phyloP scores from a whole-genome alignment of 2,329 filamentous ascomycete genomes.

The Penicillium thymicola region DNA sequence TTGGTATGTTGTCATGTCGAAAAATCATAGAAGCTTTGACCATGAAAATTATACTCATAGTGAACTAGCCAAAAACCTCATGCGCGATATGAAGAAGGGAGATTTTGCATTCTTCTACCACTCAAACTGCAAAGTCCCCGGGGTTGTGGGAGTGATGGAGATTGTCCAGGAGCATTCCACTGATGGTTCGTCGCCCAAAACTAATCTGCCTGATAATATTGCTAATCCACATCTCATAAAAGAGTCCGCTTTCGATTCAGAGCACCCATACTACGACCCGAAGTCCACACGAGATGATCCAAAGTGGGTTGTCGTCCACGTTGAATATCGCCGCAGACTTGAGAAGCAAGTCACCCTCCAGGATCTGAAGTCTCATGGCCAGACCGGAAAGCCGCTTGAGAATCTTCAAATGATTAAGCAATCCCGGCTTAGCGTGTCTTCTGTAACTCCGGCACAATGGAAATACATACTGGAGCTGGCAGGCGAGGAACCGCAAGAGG shows the following conservation, averaged over 20 bases:
- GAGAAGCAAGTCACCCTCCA: conserved; percentile 65
- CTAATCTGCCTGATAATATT: background rate
- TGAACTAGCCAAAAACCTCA: conserved; percentile 71
- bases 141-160: conserved; percentile 83
- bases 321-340: conserved; percentile 83
- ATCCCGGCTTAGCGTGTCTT: conserved; percentile 72
- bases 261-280: conserved; percentile 78
- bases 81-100: conserved; percentile 84
- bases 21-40: background rate
- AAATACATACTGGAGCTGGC: conserved; percentile 46
- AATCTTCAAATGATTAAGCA: conserved; percentile 82
- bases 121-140: conserved; percentile 85
- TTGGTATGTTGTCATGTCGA: conserved; percentile 32
- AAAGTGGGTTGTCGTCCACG: conserved; percentile 86
- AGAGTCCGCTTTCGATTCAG: conserved; percentile 69
- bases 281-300: conserved; percentile 67
- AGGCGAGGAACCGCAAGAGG: conserved; percentile 30
- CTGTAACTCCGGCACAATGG: conserved; percentile 48
- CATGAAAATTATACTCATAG: conserved; percentile 15
- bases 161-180: conserved; percentile 79
- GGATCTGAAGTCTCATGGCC: conserved; percentile 65
- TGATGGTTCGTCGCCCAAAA: conserved; percentile 58
- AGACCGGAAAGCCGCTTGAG: conserved; percentile 56
- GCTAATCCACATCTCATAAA: conserved; percentile 8
- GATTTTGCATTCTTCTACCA: conserved; percentile 97